A percentile compares a stretch with the other conserved stretches of the same genome.
Conservation (phyloP, 2,329 filamentous ascomycete genomes). For the Pestalotiopsis sp. region DNA sequence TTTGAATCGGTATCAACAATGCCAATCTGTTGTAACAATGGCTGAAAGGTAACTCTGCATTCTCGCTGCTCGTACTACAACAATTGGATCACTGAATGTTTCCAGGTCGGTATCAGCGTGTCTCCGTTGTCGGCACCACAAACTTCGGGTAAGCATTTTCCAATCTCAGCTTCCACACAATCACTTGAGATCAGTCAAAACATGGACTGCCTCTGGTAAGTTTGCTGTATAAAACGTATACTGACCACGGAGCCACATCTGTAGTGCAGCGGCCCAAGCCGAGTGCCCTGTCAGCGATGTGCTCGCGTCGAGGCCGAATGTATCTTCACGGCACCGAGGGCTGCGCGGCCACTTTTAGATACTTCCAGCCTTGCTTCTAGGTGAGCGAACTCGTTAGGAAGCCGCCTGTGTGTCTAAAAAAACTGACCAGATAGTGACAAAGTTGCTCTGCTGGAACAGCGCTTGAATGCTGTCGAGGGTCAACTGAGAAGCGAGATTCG, state of each 20-base stretch:
- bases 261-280: not conserved
- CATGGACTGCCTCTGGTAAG: not conserved
- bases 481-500: not conserved
- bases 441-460: not conserved
- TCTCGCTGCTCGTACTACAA: not conserved
- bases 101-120: not conserved
- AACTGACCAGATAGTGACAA: not conserved
- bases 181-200: not conserved
- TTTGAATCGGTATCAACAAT: not conserved
- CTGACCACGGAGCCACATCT: not conserved
- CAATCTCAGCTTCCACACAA: not conserved
- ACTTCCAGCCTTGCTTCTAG: not conserved
- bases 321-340: not conserved
- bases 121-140: not conserved
- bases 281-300: conserved; percentile 1
- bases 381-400: not conserved
- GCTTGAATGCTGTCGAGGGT: not conserved
- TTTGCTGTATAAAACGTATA: not conserved
- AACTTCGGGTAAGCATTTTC: not conserved
- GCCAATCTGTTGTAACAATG: not conserved
- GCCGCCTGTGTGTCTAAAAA: not conserved
- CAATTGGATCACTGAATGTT: not conserved
- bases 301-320: not conserved
- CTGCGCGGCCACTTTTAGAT: not conserved
- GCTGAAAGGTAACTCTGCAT: not conserved